Conservation (phyloP, 805 yeast species). For the Nakazawaea wickerhamii region DNA sequence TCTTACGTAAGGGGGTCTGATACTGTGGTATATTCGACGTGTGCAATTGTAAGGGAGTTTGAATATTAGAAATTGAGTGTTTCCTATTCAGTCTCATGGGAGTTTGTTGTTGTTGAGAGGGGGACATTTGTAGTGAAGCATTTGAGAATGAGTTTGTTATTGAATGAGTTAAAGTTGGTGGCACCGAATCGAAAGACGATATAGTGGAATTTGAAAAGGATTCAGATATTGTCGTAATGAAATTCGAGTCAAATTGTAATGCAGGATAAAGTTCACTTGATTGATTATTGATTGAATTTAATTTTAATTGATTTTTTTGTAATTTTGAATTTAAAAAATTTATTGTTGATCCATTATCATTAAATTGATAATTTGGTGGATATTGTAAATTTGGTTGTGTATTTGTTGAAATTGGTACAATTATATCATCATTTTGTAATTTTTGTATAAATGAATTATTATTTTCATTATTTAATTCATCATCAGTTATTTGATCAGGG, state of each 20-base stretch:
- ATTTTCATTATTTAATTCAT: conserved; percentile 2
- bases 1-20: conserved; percentile 21
- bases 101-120: conserved; percentile 27
- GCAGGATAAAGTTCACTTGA: conserved; percentile 9
- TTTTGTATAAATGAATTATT: background rate
- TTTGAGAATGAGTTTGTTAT: conserved; percentile 17
- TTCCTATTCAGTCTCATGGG: conserved; percentile 26
- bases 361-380: conserved; percentile 16
- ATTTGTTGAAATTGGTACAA: conserved; percentile 8
- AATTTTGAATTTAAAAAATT: conserved; percentile 6
- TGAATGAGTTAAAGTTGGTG: conserved; percentile 21
- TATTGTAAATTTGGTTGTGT: conserved; percentile 22
- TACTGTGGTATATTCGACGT: conserved; percentile 9
- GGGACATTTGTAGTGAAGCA: conserved; percentile 14
- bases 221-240: conserved; percentile 20
- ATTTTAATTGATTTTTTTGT: conserved; percentile 1
- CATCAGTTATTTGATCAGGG: background rate
- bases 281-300: background rate
- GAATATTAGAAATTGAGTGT: conserved; percentile 14
- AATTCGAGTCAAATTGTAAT: conserved; percentile 10
- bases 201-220: conserved; percentile 29
- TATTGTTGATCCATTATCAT: conserved; percentile 1
- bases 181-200: conserved; percentile 26
- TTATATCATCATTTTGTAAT: conserved; percentile 12
- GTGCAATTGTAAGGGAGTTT: conserved; percentile 31